Conservation (phyloP, 768 basidiomycete species). For the Bullera alba region DNA sequence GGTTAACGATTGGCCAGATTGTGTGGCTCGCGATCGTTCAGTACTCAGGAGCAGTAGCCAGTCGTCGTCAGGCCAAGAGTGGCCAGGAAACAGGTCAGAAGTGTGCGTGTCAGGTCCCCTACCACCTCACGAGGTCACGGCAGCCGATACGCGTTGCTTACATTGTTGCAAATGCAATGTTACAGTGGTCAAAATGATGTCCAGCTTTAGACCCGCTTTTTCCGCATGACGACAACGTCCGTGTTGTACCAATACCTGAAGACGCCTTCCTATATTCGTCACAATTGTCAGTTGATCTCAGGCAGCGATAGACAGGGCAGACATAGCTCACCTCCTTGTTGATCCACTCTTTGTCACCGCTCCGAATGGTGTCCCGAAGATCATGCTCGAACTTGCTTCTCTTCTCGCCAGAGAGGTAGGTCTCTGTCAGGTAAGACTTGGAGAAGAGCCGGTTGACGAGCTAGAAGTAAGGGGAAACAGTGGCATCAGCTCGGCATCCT, state of each 20-base stretch:
- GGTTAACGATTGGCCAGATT: too few species aligned
- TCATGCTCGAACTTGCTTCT: conserved; percentile 51
- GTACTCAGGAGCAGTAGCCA: too few species aligned
- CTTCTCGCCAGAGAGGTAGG: conserved; percentile 56
- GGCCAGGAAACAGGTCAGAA: too few species aligned
- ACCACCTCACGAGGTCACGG: too few species aligned
- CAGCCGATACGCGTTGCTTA: too few species aligned
- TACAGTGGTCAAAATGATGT: too few species aligned
- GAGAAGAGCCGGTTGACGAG: conserved; percentile 61
- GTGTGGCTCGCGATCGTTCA: too few species aligned
- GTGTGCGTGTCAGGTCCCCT: too few species aligned
- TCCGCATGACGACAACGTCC: conserved; percentile 22
- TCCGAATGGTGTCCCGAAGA: conserved; percentile 55
- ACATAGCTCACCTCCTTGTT: conserved; percentile 52
- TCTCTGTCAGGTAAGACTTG: conserved; percentile 75
- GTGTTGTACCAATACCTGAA: conserved; percentile 79
- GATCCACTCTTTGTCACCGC: conserved; percentile 61
- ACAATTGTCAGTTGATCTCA: neutral
- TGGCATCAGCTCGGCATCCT: neutral
- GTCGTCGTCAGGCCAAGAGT: too few species aligned
- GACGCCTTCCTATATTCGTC: conserved; percentile 50
- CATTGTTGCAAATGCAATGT: too few species aligned
- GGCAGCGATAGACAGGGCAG: neutral
- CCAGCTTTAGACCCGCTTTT: too few species aligned
- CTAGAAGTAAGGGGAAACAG: conserved; percentile 9